These are phyloP conservation scores for Monilinia vaccinii-corymbosi DNA, from an alignment of 2,329 filamentous ascomycete species.

Conservation along the genomic window DNA sequence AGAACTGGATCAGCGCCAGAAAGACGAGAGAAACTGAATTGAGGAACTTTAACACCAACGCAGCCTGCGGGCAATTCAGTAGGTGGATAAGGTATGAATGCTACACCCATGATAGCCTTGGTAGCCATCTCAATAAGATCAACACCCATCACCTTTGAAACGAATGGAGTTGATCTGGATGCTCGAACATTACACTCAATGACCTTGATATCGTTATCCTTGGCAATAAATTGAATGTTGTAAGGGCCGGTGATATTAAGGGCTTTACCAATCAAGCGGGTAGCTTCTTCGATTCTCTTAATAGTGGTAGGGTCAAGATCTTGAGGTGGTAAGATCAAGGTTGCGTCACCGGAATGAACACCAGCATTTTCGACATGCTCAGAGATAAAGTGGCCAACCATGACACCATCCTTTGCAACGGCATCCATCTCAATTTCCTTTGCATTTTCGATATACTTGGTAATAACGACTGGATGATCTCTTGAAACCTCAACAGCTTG, in stretches of 20 bases:
- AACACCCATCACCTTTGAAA: constrained; percentile 89
- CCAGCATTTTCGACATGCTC: constrained; percentile 96
- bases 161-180: constrained; percentile 95
- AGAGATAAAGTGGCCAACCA: constrained; percentile 84
- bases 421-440: constrained; percentile 95
- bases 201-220: constrained; percentile 79
- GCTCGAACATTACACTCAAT: constrained; percentile 98
- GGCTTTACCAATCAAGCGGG: constrained; percentile 89
- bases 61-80: constrained; percentile 68
- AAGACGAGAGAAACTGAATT: constrained; percentile 97
- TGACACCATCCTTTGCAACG: constrained; percentile 75
- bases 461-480: constrained; percentile 98
- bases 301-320: constrained; percentile 70
- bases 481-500: constrained; percentile 85
- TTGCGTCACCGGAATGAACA: constrained; percentile 96
- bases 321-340: constrained; percentile 79
- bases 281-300: constrained; percentile 87
- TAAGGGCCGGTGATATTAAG: constrained; percentile 97
- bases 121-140: constrained; percentile 95
- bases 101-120: constrained; percentile 77
- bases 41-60: constrained; percentile 94
- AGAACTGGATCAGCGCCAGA: constrained; percentile 93
- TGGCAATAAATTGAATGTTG: constrained; percentile 99
- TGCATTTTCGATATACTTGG: constrained; percentile 94
- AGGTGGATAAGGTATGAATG: constrained; percentile 73